Conservation (phyloP, 1,284 basidiomycete species). For the Uromyces viciae-fabae region DNA sequence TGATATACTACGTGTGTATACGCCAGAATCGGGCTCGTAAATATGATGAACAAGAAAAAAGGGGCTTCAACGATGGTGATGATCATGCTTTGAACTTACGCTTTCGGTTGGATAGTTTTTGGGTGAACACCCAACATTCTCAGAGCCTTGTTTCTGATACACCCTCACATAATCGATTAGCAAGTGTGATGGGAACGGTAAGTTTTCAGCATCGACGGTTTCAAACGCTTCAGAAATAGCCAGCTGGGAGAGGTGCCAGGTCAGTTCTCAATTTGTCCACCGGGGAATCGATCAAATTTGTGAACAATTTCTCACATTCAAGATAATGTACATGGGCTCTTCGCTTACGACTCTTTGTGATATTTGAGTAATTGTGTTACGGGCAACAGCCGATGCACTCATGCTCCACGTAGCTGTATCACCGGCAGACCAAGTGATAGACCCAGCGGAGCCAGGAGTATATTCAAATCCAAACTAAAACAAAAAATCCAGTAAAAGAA, state of each 20-base stretch:
- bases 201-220: constrained; percentile 29
- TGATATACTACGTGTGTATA: constrained; percentile 45
- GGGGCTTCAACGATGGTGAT: not conserved
- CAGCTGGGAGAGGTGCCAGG: not conserved
- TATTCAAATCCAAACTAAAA: constrained; percentile 40
- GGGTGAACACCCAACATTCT: constrained; percentile 42
- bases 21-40: not conserved
- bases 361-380: constrained; percentile 44
- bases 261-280: not conserved
- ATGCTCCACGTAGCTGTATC: constrained; percentile 27
- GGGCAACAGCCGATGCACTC: constrained; percentile 18
- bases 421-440: constrained; percentile 45
- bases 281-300: too few relatives aligned
- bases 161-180: constrained; percentile 43
- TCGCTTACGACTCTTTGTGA: constrained; percentile 46
- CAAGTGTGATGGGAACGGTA: constrained; percentile 16
- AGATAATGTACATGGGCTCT: constrained; percentile 53
- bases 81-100: not conserved
- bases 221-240: constrained; percentile 39
- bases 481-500: not conserved
- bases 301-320: constrained; percentile 52
- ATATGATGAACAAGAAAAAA: not conserved
- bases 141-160: constrained; percentile 35
- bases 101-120: constrained; percentile 38
- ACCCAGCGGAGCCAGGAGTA: constrained; percentile 39